Conservation (phyloP, 352 stramenopile genomes). For the Phytophthora fragariaefolia region DNA sequence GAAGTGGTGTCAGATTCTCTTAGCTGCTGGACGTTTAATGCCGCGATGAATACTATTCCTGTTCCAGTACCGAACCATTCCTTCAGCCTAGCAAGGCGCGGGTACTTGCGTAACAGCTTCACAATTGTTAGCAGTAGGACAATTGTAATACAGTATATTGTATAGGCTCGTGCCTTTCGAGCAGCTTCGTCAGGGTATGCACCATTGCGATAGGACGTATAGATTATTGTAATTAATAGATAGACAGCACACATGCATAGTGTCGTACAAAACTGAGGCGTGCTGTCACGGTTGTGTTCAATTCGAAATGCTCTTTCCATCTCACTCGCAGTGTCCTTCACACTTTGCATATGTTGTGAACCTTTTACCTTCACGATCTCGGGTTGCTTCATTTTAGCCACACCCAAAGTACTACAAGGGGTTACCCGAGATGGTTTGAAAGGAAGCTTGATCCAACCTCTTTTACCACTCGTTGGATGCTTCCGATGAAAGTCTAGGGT, state of each 20-base stretch:
- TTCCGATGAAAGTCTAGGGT: slow-evolving; percentile 66
- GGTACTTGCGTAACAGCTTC: slow-evolving; percentile 42
- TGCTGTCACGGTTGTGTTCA: slow-evolving; percentile 60
- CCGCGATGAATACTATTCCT: slow-evolving; percentile 43
- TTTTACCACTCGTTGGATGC: background rate
- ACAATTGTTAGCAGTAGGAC: slow-evolving; percentile 31
- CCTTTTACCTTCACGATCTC: slow-evolving; percentile 1
- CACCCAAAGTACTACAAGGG: background rate
- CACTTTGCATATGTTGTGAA: slow-evolving; percentile 39
- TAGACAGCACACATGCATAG: slow-evolving; percentile 46
- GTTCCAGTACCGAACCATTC: slow-evolving; percentile 38
- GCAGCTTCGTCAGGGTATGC: slow-evolving; percentile 5
- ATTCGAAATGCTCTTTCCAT: slow-evolving; percentile 63
- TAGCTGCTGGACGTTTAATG: slow-evolving; percentile 56
- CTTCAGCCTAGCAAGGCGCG: slow-evolving; percentile 42
- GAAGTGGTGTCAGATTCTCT: slow-evolving; percentile 11
- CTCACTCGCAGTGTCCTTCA: slow-evolving; percentile 50
- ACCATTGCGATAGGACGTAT: slow-evolving; percentile 48
- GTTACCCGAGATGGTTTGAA: slow-evolving; percentile 14
- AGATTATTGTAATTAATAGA: slow-evolving; percentile 47
- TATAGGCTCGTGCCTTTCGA: slow-evolving; percentile 42
- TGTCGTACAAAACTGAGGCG: slow-evolving; percentile 53
- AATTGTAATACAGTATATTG: slow-evolving; percentile 42
- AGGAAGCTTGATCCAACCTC: slow-evolving; percentile 2
- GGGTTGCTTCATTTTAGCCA: background rate